phyloP scores from a whole-genome alignment of 768 basidiomycete genomes.

The Saitozyma podzolica region DNA sequence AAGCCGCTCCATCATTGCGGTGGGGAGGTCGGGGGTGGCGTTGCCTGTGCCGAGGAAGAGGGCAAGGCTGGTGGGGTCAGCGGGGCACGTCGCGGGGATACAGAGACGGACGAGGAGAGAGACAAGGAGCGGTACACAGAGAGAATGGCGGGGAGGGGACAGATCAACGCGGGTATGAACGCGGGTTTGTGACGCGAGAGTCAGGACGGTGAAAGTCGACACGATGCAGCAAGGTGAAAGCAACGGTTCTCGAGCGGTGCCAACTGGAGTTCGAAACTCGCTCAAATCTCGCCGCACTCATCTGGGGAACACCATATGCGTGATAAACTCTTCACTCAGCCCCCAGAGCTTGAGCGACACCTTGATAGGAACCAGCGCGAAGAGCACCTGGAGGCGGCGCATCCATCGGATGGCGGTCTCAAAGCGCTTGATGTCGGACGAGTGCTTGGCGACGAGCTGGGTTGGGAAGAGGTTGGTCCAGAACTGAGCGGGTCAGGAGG shows the following conservation, averaged over 20 bases:
- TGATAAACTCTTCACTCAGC: slow-evolving; percentile 54
- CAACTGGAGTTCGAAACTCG: background rate
- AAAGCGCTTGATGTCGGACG: slow-evolving; percentile 54
- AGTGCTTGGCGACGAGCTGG: slow-evolving; percentile 52
- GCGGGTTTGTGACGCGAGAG: too few species aligned
- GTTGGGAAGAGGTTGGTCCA: slow-evolving; percentile 58
- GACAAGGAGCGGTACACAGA: too few species aligned
- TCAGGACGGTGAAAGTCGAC: too few species aligned
- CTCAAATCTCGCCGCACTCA: slow-evolving; percentile 10
- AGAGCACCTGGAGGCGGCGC: slow-evolving; percentile 53
- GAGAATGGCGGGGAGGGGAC: too few species aligned
- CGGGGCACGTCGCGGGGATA: background rate
- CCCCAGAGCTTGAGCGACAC: slow-evolving; percentile 54
- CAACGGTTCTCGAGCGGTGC: too few species aligned
- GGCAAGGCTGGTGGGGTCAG: slow-evolving; percentile 15
- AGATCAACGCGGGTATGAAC: too few species aligned
- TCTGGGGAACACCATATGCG: slow-evolving; percentile 54
- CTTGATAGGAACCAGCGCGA: slow-evolving; percentile 56
- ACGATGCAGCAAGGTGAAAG: background rate
- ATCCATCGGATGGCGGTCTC: slow-evolving; percentile 48
- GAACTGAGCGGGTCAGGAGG: slow-evolving; percentile 41
- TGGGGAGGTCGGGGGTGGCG: slow-evolving; percentile 55
- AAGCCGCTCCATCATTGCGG: slow-evolving; percentile 55
- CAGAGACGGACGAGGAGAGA: too few species aligned
- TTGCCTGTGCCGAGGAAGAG: slow-evolving; percentile 52